phyloP scores from a whole-genome alignment of 2,329 filamentous ascomycete genomes.

The Thermochaetoides dissita region DNA sequence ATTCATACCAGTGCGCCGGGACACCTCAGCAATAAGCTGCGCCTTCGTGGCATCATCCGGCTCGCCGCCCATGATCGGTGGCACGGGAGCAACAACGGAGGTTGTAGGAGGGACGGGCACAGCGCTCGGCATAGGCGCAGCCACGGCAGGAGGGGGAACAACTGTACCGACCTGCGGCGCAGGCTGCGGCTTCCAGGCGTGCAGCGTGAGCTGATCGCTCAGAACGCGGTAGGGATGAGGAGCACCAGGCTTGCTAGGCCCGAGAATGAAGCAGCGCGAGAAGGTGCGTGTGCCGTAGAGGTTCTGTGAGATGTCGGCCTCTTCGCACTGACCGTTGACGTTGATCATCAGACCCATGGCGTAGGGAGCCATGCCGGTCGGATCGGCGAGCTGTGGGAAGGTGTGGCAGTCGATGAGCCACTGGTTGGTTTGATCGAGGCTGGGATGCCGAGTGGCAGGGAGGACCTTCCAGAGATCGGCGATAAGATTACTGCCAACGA shows the following conservation, averaged over 20 bases:
- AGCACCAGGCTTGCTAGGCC: constrained; percentile 52
- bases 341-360: constrained; percentile 61
- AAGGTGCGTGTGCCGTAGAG: constrained; percentile 59
- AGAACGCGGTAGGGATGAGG: constrained; percentile 46
- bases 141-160: constrained; percentile 26
- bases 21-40: constrained; percentile 61
- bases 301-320: constrained; percentile 44
- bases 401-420: constrained; percentile 76
- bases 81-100: neutral
- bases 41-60: constrained; percentile 30
- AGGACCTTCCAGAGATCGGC: constrained; percentile 54
- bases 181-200: constrained; percentile 38
- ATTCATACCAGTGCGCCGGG: constrained; percentile 67
- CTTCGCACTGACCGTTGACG: constrained; percentile 75
- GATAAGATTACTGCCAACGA: constrained; percentile 51
- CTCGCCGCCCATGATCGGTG: neutral
- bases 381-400: constrained; percentile 57
- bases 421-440: constrained; percentile 53
- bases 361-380: constrained; percentile 40
- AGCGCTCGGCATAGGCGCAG: constrained; percentile 11
- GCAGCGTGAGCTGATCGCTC: constrained; percentile 63
- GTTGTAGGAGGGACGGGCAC: neutral
- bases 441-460: constrained; percentile 61
- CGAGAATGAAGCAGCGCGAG: constrained; percentile 66
- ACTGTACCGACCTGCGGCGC: neutral